phyloP scores from a whole-genome alignment of 768 basidiomycete genomes.

The Rhodocollybia butyracea region DNA sequence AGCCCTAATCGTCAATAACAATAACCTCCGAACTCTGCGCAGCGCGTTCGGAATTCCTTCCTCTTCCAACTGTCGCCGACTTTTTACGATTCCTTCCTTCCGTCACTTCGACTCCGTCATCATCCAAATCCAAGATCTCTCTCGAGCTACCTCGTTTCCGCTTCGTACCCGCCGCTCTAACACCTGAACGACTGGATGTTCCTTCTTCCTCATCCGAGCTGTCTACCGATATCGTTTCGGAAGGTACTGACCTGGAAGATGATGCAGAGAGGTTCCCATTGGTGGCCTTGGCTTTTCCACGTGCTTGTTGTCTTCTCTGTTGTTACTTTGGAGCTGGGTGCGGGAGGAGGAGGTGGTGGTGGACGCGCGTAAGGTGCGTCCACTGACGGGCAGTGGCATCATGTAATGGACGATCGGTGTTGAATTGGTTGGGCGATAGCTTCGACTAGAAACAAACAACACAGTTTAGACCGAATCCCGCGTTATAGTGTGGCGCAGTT shows the following conservation, averaged over 20 bases:
- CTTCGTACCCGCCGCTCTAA: background rate
- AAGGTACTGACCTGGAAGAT: background rate
- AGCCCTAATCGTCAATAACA: background rate
- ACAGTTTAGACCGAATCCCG: too few relatives aligned
- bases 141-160: background rate
- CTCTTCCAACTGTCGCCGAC: background rate
- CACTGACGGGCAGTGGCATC: slow-evolving; percentile 77
- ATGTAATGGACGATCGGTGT: slow-evolving; percentile 62
- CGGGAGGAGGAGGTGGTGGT: slow-evolving; percentile 22
- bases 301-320: slow-evolving; percentile 22
- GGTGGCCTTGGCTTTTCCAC: slow-evolving; percentile 29
- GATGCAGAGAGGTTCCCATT: background rate
- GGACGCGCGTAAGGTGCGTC: slow-evolving; percentile 67
- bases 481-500: background rate
- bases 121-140: background rate
- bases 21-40: background rate
- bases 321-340: slow-evolving; percentile 15
- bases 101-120: background rate
- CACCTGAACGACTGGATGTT: background rate
- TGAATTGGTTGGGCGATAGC: slow-evolving; percentile 69
- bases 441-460: slow-evolving; percentile 37
- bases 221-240: background rate
- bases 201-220: slow-evolving; percentile 4
- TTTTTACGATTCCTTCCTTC: background rate
- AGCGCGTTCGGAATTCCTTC: too few relatives aligned